Conservation (phyloP, 495 filamentous ascomycete genomes). For the Penicillium manginii region DNA sequence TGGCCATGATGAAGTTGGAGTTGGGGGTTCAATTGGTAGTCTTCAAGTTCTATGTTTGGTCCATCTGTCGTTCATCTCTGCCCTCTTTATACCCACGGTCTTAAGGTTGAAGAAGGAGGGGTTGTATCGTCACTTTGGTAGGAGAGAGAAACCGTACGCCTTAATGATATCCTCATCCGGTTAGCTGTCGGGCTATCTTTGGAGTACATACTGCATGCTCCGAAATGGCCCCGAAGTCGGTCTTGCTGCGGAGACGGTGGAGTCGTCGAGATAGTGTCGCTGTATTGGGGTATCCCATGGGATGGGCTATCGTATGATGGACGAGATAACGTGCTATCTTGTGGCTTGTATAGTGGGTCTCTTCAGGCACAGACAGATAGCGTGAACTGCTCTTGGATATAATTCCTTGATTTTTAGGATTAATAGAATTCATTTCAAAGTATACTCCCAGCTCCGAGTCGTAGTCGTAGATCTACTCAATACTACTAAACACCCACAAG, state of each 20-base stretch:
- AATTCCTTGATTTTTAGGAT: too few relatives aligned
- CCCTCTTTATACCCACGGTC: neutral
- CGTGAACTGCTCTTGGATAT: too few relatives aligned
- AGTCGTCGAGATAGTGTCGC: neutral
- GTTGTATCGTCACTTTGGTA: neutral
- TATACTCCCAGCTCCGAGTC: too few relatives aligned
- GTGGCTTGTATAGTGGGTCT: too few relatives aligned
- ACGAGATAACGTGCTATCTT: too few relatives aligned
- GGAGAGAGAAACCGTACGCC: conserved; percentile 5
- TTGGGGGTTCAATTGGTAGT: neutral
- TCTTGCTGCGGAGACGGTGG: neutral
- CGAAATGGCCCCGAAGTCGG: conserved; percentile 20
- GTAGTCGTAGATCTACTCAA: neutral
- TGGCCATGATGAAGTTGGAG: neutral
- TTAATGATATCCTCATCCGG: conserved; percentile 16
- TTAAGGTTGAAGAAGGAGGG: neutral
- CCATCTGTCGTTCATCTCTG: neutral
- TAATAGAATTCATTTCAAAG: too few relatives aligned
- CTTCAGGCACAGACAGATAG: too few relatives aligned
- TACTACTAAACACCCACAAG: conserved; percentile 14
- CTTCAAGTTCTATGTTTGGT: too few relatives aligned
- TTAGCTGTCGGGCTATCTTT: neutral
- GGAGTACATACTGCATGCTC: neutral
- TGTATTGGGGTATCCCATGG: neutral
- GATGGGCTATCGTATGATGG: too few relatives aligned